phyloP scores from a whole-genome alignment of 208 protist species.

The Leishmania guyanensis region DNA sequence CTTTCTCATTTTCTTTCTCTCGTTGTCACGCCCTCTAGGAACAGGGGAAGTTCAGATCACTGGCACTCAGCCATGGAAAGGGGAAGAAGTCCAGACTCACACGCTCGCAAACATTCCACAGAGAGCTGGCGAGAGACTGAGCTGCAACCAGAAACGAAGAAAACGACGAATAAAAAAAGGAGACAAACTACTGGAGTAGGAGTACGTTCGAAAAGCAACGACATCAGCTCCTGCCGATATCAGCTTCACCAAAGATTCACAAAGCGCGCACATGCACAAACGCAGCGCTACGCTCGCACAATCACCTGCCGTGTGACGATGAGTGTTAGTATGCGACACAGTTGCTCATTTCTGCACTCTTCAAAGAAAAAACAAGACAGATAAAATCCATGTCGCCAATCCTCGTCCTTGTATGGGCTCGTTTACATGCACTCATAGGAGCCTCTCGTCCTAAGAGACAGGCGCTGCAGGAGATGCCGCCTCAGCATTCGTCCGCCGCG shows the following conservation, averaged over 20 bases:
- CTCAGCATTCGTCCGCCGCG: constrained; percentile 1
- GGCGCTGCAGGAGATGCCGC: neutral
- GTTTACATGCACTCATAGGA: too few species aligned
- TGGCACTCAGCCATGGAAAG: neutral
- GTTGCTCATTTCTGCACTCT: neutral
- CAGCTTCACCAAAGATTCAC: neutral
- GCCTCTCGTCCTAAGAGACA: neutral
- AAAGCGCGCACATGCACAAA: neutral
- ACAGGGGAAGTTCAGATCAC: neutral
- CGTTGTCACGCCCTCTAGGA: neutral
- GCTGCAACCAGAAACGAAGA: too few species aligned
- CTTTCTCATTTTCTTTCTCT: neutral
- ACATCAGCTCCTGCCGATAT: neutral
- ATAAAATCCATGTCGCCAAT: neutral
- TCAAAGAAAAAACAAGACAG: neutral
- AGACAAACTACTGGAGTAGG: neutral
- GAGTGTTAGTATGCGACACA: neutral
- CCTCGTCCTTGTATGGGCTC: neutral
- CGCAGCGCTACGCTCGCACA: neutral
- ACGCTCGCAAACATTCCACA: neutral
- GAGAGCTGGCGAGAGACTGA: neutral
- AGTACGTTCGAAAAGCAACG: neutral
- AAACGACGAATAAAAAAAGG: neutral
- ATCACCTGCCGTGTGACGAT: neutral
- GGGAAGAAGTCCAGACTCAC: neutral